phyloP scores from a whole-genome alignment of 805 yeast genomes.

The Starmerella stigmatis region DNA sequence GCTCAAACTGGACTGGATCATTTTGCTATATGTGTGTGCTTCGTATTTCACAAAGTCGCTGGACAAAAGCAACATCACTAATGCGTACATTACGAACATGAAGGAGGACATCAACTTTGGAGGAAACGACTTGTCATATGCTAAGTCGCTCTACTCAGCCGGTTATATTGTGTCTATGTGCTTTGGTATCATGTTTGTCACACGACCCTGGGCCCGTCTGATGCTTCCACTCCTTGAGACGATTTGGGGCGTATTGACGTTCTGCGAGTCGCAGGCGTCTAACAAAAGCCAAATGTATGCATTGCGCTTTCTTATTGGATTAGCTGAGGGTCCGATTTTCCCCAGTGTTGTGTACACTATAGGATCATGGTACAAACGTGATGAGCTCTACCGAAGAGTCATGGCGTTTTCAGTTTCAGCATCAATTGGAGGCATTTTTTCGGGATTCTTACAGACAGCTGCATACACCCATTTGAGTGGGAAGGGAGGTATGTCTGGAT shows the following conservation, averaged over 20 bases:
- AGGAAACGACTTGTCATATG: conserved; percentile 40
- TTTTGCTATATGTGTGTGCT: conserved; percentile 30
- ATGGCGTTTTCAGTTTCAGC: conserved; percentile 36
- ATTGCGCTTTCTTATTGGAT: conserved; percentile 37
- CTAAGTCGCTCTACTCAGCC: conserved; percentile 36
- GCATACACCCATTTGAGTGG: conserved; percentile 36
- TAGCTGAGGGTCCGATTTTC: conserved; percentile 38
- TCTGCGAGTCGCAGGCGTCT: conserved; percentile 31
- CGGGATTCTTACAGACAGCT: conserved; percentile 39
- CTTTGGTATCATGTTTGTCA: conserved; percentile 32
- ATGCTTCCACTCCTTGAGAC: conserved; percentile 32
- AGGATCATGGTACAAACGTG: conserved; percentile 39
- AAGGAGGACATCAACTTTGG: conserved; percentile 36
- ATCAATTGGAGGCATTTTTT: conserved; percentile 36
- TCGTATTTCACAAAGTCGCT: conserved; percentile 41
- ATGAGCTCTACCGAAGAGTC: conserved; percentile 36
- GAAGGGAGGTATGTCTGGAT: conserved; percentile 37
- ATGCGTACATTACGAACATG: conserved; percentile 53
- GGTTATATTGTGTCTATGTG: conserved; percentile 42
- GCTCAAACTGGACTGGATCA: conserved; percentile 30
- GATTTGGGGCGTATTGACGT: conserved; percentile 34
- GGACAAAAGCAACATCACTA: conserved; percentile 40
- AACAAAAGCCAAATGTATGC: conserved; percentile 33
- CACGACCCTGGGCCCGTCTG: conserved; percentile 30
- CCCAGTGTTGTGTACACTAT: conserved; percentile 36